A percentile compares a stretch with the other conserved stretches of the same genome.
phyloP scores from a whole-genome alignment of 768 basidiomycete species.

The Mycena filopes region DNA sequence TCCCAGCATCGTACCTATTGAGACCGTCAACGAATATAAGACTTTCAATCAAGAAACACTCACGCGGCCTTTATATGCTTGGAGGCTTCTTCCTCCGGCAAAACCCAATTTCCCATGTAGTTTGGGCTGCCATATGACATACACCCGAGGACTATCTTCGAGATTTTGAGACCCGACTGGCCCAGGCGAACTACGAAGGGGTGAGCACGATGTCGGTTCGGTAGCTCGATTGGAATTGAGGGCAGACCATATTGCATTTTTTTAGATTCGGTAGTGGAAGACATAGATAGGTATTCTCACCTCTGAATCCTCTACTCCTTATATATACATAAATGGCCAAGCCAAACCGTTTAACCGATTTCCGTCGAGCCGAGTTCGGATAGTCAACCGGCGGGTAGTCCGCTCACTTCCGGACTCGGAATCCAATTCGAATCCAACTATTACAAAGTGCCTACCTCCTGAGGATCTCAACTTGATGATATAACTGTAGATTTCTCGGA shows the following conservation, averaged over 20 bases:
- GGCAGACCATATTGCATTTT: constrained; percentile 14
- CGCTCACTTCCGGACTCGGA: no score
- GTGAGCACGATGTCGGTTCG: not conserved
- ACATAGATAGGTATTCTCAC: not conserved
- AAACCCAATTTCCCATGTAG: constrained; percentile 18
- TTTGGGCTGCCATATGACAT: constrained; percentile 21
- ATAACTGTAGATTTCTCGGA: no score
- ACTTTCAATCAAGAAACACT: not conserved
- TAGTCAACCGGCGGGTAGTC: no score
- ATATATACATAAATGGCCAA: no score
- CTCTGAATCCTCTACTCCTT: no score
- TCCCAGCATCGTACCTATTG: constrained; percentile 43
- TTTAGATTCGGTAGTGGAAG: not conserved
- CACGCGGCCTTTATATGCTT: constrained; percentile 36
- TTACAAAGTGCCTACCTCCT: no score
- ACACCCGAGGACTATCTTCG: constrained; percentile 24
- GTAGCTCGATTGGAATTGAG: not conserved
- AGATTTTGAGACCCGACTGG: constrained; percentile 9
- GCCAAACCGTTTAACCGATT: no score
- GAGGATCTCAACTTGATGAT: no score
- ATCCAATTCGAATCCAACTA: no score
- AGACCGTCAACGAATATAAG: not conserved
- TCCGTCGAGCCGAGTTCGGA: no score
- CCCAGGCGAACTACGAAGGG: constrained; percentile 15
- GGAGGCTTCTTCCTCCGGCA: constrained; percentile 13